Evolutionary conservation across 1,139 yeast genomes (phyloP).

Genomic region (Zygosaccharomyces sapae): DNA sequence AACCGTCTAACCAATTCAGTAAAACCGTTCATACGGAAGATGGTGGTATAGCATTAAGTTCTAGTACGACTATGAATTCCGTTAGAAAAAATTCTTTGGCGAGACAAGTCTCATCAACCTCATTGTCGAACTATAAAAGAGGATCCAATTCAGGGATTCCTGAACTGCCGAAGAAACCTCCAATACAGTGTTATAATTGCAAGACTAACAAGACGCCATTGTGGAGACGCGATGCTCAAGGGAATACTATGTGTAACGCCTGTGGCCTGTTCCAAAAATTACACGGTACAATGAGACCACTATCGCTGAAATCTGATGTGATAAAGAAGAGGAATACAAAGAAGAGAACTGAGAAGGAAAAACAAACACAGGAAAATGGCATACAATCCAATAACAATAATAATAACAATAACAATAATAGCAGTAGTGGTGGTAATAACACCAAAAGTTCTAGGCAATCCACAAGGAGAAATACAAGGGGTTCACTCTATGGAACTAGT

Average conservation of each 20-base stretch:
- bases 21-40: slow-evolving; percentile 19
- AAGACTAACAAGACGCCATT: slow-evolving; percentile 90
- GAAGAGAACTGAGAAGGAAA: slow-evolving; percentile 34
- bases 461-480: slow-evolving; percentile 1
- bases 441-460: slow-evolving; percentile 5
- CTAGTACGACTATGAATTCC: slow-evolving; percentile 28
- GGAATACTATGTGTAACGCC: slow-evolving; percentile 92
- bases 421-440: too few relatives aligned
- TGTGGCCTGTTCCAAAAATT: slow-evolving; percentile 90
- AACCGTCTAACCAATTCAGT: slow-evolving; percentile 19
- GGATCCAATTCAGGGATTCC: slow-evolving; percentile 20
- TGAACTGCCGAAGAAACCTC: slow-evolving; percentile 29
- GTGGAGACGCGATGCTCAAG: slow-evolving; percentile 93
- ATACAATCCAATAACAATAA: slow-evolving; percentile 2
- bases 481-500: background rate
- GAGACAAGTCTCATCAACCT: slow-evolving; percentile 31
- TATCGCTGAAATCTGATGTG: slow-evolving; percentile 87
- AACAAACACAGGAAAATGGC: slow-evolving; percentile 10
- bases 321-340: slow-evolving; percentile 68
- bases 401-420: too few relatives aligned
- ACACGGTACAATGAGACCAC: slow-evolving; percentile 92
- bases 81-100: slow-evolving; percentile 31
- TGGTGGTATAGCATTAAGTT: slow-evolving; percentile 22
- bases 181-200: slow-evolving; percentile 71
- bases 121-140: slow-evolving; percentile 30